phyloP scores from a whole-genome alignment of 225 moss, liverwort and hornwort species.

The Ulota crispa region DNA sequence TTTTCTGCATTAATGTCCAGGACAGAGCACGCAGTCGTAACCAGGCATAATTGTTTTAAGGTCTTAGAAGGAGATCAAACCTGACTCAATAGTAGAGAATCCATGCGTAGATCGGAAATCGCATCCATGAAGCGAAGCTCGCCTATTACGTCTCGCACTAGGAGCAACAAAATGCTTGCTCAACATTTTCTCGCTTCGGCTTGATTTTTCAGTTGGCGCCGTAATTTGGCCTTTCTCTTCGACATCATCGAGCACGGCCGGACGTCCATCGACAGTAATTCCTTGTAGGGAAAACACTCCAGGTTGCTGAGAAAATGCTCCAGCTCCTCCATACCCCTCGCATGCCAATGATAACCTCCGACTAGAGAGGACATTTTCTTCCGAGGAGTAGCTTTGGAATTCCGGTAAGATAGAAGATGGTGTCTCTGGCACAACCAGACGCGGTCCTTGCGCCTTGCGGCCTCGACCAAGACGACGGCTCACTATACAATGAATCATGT shows the following conservation, averaged over 20 bases:
- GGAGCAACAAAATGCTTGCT: constrained; percentile 56
- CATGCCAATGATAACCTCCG: constrained; percentile 37
- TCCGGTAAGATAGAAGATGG: constrained; percentile 37
- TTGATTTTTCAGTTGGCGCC: constrained; percentile 22
- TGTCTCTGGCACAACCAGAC: constrained; percentile 46
- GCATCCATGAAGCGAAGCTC: constrained; percentile 54
- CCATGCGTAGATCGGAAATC: constrained; percentile 33
- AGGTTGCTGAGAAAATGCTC: constrained; percentile 44
- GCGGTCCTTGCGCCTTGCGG: constrained; percentile 48
- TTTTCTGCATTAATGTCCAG: neutral
- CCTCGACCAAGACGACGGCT: constrained; percentile 51
- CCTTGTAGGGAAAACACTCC: constrained; percentile 61
- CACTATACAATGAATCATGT: constrained; percentile 60
- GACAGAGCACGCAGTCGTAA: neutral
- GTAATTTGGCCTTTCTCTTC: constrained; percentile 15
- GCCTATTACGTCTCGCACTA: constrained; percentile 46
- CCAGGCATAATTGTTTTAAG: neutral
- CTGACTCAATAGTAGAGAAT: constrained; percentile 34
- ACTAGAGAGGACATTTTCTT: constrained; percentile 42
- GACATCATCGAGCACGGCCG: constrained; percentile 32
- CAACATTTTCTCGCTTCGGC: constrained; percentile 43
- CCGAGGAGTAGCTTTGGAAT: constrained; percentile 34
- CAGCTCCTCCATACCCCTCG: constrained; percentile 34
- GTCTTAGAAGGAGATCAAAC: constrained; percentile 16
- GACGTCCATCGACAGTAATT: constrained; percentile 57